Percentiles rank a stretch among this genome's conserved stretches.
Conservation (phyloP, 805 yeast genomes). For the Brettanomyces sp. region DNA sequence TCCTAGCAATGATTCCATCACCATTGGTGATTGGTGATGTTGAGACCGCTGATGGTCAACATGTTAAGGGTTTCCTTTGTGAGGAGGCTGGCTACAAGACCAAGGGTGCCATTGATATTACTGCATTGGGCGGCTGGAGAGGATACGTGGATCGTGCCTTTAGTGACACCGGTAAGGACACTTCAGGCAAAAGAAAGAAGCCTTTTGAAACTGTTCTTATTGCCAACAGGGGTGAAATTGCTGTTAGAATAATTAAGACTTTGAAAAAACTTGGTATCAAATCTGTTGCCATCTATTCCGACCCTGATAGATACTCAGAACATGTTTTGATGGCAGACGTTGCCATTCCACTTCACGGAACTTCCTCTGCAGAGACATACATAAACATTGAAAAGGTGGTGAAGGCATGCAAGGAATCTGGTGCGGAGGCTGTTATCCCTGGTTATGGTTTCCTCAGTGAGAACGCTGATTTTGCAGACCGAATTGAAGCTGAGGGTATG, state of each 20-base stretch:
- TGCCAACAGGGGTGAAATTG: conserved; percentile 97
- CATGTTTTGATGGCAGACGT: conserved; percentile 81
- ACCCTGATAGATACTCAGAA: conserved; percentile 79
- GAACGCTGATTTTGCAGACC: conserved; percentile 91
- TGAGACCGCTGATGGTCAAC: conserved; percentile 68
- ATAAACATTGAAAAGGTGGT: conserved; percentile 78
- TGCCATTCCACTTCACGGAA: conserved; percentile 71
- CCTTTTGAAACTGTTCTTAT: conserved; percentile 83
- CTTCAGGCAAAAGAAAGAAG: conserved; percentile 24
- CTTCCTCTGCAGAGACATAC: conserved; percentile 85
- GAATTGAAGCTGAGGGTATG: conserved; percentile 73
- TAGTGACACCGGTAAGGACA: conserved; percentile 13
- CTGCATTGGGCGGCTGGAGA: conserved; percentile 87
- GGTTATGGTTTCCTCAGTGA: conserved; percentile 96
- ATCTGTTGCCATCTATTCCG: conserved; percentile 84
- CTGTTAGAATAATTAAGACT: conserved; percentile 87
- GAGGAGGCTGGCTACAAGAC: conserved; percentile 79
- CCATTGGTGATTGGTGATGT: conserved; percentile 95
- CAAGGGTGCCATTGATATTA: conserved; percentile 69
- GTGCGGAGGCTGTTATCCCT: conserved; percentile 93
- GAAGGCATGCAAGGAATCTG: conserved; percentile 71
- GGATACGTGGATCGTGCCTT: conserved; percentile 34
- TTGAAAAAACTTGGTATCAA: conserved; percentile 69
- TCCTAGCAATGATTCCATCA: conserved; percentile 82
- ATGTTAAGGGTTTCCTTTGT: conserved; percentile 91